Conservation (phyloP, 164 flowering plant species). For the Vitis cinerea region DNA sequence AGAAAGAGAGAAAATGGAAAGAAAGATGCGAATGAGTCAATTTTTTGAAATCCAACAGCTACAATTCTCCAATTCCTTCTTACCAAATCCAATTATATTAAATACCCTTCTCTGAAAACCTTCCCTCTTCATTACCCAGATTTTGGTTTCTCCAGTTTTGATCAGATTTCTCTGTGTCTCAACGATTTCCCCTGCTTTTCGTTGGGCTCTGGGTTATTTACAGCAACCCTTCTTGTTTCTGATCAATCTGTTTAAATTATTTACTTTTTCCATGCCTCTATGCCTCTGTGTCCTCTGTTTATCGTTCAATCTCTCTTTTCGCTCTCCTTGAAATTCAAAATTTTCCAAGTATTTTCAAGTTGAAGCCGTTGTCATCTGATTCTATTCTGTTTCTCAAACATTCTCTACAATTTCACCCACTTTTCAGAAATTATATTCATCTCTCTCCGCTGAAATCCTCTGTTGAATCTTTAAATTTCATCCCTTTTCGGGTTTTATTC, state of each 20-base stretch:
- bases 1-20: conserved; percentile 3
- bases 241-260: not conserved
- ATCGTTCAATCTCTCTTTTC: not conserved
- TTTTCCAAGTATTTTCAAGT: not conserved
- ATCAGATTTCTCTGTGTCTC: not conserved
- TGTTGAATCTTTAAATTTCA: not conserved
- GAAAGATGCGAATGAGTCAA: conserved; percentile 1
- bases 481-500: not conserved
- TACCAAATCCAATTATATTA: conserved; percentile 18
- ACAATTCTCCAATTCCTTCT: conserved; percentile 21
- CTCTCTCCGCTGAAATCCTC: not conserved
- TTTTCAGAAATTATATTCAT: not conserved
- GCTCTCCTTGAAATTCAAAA: not conserved
- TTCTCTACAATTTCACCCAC: not conserved
- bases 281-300: not conserved
- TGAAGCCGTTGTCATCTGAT: not conserved
- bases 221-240: not conserved
- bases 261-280: not conserved
- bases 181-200: conserved; percentile 18
- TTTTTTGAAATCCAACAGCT: conserved; percentile 34
- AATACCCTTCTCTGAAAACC: conserved; percentile 24
- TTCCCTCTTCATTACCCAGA: conserved; percentile 26
- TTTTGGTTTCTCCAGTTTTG: conserved; percentile 18
- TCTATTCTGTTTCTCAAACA: not conserved
- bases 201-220: not conserved